These are phyloP conservation scores for Microcera coccophila DNA, from an alignment of 2,329 filamentous ascomycete genomes.

Conservation along the genomic window DNA sequence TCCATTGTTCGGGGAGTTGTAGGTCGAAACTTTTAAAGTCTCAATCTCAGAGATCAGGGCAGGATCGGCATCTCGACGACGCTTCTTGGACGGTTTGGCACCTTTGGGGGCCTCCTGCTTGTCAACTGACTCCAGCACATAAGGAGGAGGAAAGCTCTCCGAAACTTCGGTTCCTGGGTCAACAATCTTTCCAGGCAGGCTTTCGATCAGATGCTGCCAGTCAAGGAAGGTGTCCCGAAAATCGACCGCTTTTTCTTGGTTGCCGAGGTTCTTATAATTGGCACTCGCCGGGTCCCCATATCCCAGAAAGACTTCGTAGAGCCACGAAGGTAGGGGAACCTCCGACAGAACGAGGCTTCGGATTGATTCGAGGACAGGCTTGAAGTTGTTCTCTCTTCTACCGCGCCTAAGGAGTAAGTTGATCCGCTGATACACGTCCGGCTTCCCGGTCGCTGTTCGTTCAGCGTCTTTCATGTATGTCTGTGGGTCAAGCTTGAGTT, in stretches of 20 bases:
- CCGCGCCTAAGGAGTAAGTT: constrained; percentile 82
- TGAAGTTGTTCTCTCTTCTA: constrained; percentile 95
- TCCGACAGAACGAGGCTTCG: constrained; percentile 80
- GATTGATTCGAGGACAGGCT: constrained; percentile 86
- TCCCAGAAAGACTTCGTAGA: constrained; percentile 95
- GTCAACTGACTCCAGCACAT: constrained; percentile 68
- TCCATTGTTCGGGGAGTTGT: constrained; percentile 81
- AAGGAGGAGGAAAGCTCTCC: constrained; percentile 79
- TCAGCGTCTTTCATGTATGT: constrained; percentile 76
- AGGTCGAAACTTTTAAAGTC: constrained; percentile 79
- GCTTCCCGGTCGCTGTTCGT: constrained; percentile 59
- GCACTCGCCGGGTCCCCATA: constrained; percentile 91
- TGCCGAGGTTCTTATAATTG: constrained; percentile 76
- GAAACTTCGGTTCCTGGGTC: constrained; percentile 70
- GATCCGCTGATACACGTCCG: constrained; percentile 76
- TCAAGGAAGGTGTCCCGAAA: constrained; percentile 93
- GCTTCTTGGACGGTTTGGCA: constrained; percentile 73
- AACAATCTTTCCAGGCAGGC: constrained; percentile 80
- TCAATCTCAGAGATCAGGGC: constrained; percentile 59
- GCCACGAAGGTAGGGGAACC: constrained; percentile 81
- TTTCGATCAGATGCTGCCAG: constrained; percentile 90
- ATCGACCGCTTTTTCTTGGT: constrained; percentile 74
- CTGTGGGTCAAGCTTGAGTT: constrained; percentile 75
- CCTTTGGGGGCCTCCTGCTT: constrained; percentile 49
- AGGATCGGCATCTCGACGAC: constrained; percentile 73